These are phyloP conservation scores for Rhizophagus clarus DNA, from an alignment of 192 early-diverging fungal species.

Conservation along the genomic window DNA sequence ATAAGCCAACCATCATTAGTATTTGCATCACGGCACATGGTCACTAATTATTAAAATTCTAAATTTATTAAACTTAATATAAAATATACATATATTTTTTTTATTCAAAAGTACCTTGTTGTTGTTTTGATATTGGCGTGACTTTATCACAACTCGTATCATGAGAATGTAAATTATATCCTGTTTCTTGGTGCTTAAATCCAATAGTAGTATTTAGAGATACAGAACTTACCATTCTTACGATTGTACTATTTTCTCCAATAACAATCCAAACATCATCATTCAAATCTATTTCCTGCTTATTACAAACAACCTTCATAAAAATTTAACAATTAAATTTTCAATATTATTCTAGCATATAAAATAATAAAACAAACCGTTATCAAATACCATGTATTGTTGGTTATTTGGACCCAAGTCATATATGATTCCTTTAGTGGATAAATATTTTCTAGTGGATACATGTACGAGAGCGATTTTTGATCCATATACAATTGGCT, in stretches of 20 bases:
- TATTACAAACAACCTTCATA: not conserved
- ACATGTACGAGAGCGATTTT: slow-evolving; percentile 5
- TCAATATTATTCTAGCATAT: not conserved
- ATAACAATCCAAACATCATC: slow-evolving; percentile 4
- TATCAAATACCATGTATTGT: not conserved
- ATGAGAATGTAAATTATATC: slow-evolving; percentile 1
- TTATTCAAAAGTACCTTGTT: not conserved
- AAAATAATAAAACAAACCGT: not conserved
- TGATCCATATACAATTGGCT: not conserved
- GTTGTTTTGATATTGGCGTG: not conserved
- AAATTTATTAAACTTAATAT: too few species aligned
- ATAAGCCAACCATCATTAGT: too few species aligned
- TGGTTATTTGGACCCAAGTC: not conserved
- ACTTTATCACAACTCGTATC: not conserved
- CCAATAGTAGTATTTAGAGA: not conserved
- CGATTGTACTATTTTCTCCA: not conserved
- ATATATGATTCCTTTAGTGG: not conserved
- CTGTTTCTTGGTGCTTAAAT: not conserved
- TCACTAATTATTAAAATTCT: too few species aligned
- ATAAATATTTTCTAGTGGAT: slow-evolving; percentile 4
- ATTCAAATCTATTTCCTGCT: not conserved
- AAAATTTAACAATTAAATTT: not conserved
- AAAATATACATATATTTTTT: too few species aligned
- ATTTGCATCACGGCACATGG: too few species aligned
- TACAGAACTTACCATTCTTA: not conserved